Conservation (phyloP, 805 yeast genomes). For the Kregervanrija pseudodelftensis region DNA sequence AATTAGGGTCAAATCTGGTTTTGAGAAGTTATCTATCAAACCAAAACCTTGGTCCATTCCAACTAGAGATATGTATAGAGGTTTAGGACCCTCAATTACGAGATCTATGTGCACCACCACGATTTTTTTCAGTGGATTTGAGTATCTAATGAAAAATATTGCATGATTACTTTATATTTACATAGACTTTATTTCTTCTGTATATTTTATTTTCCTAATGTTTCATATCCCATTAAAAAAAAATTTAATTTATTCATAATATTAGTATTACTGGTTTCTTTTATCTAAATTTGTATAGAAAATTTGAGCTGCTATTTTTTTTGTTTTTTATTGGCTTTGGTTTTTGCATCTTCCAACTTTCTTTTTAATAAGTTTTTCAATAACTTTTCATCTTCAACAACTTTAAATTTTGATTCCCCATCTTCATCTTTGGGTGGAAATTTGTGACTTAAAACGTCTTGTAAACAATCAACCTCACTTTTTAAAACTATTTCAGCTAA, state of each 20-base stretch:
- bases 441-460: slow-evolving; percentile 23
- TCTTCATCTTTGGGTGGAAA: slow-evolving; percentile 16
- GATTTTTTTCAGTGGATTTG: slow-evolving; percentile 69
- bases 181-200: too few species aligned
- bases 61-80: slow-evolving; percentile 56
- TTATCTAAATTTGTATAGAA: neutral
- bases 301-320: slow-evolving; percentile 15
- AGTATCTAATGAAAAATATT: slow-evolving; percentile 53
- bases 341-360: slow-evolving; percentile 25
- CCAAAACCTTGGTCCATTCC: slow-evolving; percentile 32
- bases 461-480: slow-evolving; percentile 49
- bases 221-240: neutral
- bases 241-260: neutral
- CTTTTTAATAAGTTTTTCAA: slow-evolving; percentile 53
- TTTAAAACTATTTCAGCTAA: slow-evolving; percentile 52
- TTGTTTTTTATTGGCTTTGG: slow-evolving; percentile 17
- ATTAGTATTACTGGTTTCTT: neutral
- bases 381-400: slow-evolving; percentile 54
- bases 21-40: slow-evolving; percentile 32
- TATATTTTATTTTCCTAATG: neutral
- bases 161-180: slow-evolving; percentile 19
- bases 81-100: slow-evolving; percentile 66
- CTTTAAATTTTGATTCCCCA: slow-evolving; percentile 26
- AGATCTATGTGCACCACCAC: slow-evolving; percentile 69
- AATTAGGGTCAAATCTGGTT: slow-evolving; percentile 43